Conservation (phyloP, 495 filamentous ascomycete species). For the Rostrohypoxylon terebratum region DNA sequence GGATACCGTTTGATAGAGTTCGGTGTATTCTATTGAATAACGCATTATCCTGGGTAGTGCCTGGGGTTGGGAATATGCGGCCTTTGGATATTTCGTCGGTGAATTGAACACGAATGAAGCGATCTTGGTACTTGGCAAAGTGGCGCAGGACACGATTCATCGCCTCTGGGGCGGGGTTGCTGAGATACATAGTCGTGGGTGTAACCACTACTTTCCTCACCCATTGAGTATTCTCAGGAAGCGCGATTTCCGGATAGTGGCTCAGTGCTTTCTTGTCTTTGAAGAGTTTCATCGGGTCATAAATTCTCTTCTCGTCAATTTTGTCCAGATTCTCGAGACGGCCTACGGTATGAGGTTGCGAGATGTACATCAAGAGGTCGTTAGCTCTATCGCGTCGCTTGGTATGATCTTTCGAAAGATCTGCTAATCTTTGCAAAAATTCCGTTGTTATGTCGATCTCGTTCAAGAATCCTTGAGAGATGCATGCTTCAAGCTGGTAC, state of each 20-base stretch:
- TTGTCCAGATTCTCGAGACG: slow-evolving; percentile 43
- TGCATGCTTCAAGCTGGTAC: slow-evolving; percentile 93
- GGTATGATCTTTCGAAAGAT: slow-evolving; percentile 52
- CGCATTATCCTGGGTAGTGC: slow-evolving; percentile 68
- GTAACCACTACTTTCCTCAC: slow-evolving; percentile 82
- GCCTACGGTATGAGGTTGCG: slow-evolving; percentile 41
- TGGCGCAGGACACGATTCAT: slow-evolving; percentile 88
- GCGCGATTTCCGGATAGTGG: slow-evolving; percentile 62
- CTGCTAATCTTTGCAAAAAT: slow-evolving; percentile 72
- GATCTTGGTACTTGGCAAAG: slow-evolving; percentile 74
- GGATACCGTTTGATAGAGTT: slow-evolving; percentile 80
- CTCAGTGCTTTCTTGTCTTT: slow-evolving; percentile 57
- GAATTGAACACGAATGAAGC: slow-evolving; percentile 92
- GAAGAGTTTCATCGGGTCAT: slow-evolving; percentile 82
- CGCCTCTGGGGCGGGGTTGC: slow-evolving; percentile 80
- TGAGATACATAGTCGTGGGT: slow-evolving; percentile 82
- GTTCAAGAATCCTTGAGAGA: slow-evolving; percentile 82
- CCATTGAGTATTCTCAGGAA: slow-evolving; percentile 78
- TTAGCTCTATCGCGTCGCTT: slow-evolving; percentile 50
- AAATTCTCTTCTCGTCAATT: slow-evolving; percentile 65
- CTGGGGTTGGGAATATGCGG: slow-evolving; percentile 59
- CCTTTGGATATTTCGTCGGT: slow-evolving; percentile 76
- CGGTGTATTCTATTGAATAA: slow-evolving; percentile 79
- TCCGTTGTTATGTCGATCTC: slow-evolving; percentile 75
- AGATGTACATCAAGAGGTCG: slow-evolving; percentile 55